A percentile compares a stretch with the other conserved stretches of the same genome.
Conservation (phyloP, 495 filamentous ascomycete species). For the Penicilliopsis zonata region DNA sequence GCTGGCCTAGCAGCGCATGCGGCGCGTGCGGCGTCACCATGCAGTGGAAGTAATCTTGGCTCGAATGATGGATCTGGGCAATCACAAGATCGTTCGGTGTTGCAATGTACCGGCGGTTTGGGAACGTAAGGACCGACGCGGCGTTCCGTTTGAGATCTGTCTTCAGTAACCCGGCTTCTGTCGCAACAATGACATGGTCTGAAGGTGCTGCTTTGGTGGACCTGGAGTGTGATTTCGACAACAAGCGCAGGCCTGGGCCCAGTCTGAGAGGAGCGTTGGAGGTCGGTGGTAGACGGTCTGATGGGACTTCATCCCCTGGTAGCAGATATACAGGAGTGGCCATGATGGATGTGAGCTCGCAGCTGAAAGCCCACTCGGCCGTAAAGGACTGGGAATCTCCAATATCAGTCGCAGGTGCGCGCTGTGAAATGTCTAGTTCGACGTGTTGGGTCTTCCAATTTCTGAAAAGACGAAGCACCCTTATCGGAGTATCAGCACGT, state of each 20-base stretch:
- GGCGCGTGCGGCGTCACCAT: slow-evolving; percentile 57
- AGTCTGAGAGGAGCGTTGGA: slow-evolving; percentile 62
- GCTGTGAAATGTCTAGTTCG: too few species aligned
- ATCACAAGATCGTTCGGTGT: slow-evolving; percentile 70
- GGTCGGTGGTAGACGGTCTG: slow-evolving; percentile 42
- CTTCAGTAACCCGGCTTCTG: slow-evolving; percentile 66
- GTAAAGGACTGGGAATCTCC: too few species aligned
- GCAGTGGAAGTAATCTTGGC: slow-evolving; percentile 65
- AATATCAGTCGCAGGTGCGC: too few species aligned
- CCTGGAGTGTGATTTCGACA: slow-evolving; percentile 18
- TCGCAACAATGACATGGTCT: slow-evolving; percentile 48
- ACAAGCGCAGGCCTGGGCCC: slow-evolving; percentile 63
- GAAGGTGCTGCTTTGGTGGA: slow-evolving; percentile 9
- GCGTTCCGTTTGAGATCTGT: slow-evolving; percentile 63
- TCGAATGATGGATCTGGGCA: slow-evolving; percentile 65
- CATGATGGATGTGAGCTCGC: too few species aligned
- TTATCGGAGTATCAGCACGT: too few species aligned
- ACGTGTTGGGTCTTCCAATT: too few species aligned
- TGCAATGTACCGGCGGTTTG: slow-evolving; percentile 61
- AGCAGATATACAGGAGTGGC: slow-evolving; percentile 46
- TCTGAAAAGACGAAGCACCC: too few species aligned
- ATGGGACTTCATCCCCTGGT: slow-evolving; percentile 66
- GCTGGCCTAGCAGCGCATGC: slow-evolving; percentile 65
- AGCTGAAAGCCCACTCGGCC: too few species aligned
- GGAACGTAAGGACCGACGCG: slow-evolving; percentile 23